Evolutionary conservation across 2,329 filamentous ascomycete genomes (phyloP).

Genomic region (Dothistroma pini): DNA sequence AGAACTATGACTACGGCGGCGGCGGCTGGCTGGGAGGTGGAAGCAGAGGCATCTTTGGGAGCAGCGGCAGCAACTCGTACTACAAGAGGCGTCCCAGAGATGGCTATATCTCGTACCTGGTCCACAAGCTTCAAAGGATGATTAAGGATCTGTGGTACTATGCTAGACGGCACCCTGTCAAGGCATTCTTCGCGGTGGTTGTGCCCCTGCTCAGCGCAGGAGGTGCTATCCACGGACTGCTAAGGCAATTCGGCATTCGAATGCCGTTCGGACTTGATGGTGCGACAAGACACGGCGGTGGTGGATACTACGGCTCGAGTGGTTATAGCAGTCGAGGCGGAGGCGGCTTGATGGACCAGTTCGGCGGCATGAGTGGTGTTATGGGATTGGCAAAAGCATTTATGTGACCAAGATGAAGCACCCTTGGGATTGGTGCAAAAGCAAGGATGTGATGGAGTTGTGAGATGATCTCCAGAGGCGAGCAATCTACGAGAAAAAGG

Average conservation of each 20-base stretch:
- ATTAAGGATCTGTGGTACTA: conserved; percentile 78
- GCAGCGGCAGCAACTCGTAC: conserved; percentile 61
- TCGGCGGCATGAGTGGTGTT: conserved; percentile 42
- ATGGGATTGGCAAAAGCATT: conserved; percentile 52
- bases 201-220: conserved; percentile 77
- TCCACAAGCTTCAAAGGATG: conserved; percentile 72
- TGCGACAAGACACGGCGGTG: conserved; percentile 27
- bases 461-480: neutral
- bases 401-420: conserved; percentile 37
- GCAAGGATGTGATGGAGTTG: neutral
- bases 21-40: conserved; percentile 13
- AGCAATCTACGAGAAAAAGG: conserved; percentile 8
- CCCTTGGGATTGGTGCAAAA: neutral
- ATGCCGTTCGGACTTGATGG: conserved; percentile 56
- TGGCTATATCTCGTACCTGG: conserved; percentile 70
- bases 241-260: conserved; percentile 74
- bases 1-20: conserved; percentile 3
- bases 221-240: conserved; percentile 72
- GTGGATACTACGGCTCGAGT: conserved; percentile 45
- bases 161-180: conserved; percentile 76
- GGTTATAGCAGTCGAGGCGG: conserved; percentile 39
- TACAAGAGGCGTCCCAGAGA: conserved; percentile 73
- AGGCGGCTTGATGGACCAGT: conserved; percentile 40
- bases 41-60: conserved; percentile 28
- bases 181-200: conserved; percentile 83